Evolutionary conservation across 2,329 filamentous ascomycete genomes (phyloP).

Genomic region (Hawksworthiomyces lignivorus): DNA sequence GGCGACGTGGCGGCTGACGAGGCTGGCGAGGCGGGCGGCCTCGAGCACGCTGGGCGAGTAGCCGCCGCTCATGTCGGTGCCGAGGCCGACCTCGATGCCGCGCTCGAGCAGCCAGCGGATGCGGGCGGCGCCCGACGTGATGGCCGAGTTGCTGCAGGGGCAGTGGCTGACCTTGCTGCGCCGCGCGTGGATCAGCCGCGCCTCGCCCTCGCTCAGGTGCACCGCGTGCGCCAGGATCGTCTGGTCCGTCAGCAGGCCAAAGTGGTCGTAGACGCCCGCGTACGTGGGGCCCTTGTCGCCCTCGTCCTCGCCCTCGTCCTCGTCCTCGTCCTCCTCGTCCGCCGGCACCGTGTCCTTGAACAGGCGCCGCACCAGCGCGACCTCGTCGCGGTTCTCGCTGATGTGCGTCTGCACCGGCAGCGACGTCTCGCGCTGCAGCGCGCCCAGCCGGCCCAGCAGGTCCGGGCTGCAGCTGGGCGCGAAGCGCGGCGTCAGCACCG

Average conservation of each 20-base stretch:
- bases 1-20: slow-evolving; percentile 67
- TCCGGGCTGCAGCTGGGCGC: slow-evolving; percentile 54
- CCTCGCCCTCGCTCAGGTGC: slow-evolving; percentile 63
- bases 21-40: slow-evolving; percentile 69
- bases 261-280: slow-evolving; percentile 68
- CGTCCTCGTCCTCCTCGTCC: no score
- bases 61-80: slow-evolving; percentile 86
- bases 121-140: slow-evolving; percentile 71
- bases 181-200: slow-evolving; percentile 51
- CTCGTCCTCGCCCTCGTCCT: slow-evolving; percentile 21
- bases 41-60: slow-evolving; percentile 77
- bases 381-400: slow-evolving; percentile 71
- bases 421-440: slow-evolving; percentile 52
- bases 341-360: slow-evolving; percentile 44
- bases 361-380: slow-evolving; percentile 59
- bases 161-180: slow-evolving; percentile 72
- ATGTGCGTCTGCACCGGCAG: slow-evolving; percentile 84
- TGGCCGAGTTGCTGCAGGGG: slow-evolving; percentile 74
- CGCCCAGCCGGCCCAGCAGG: slow-evolving; percentile 56
- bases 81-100: slow-evolving; percentile 74
- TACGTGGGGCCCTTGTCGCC: slow-evolving; percentile 45
- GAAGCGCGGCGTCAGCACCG: slow-evolving; percentile 71
- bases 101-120: slow-evolving; percentile 67
- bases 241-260: slow-evolving; percentile 58
- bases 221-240: slow-evolving; percentile 85